phyloP scores from a whole-genome alignment of 768 basidiomycete species.

The Tulasnella calospora region DNA sequence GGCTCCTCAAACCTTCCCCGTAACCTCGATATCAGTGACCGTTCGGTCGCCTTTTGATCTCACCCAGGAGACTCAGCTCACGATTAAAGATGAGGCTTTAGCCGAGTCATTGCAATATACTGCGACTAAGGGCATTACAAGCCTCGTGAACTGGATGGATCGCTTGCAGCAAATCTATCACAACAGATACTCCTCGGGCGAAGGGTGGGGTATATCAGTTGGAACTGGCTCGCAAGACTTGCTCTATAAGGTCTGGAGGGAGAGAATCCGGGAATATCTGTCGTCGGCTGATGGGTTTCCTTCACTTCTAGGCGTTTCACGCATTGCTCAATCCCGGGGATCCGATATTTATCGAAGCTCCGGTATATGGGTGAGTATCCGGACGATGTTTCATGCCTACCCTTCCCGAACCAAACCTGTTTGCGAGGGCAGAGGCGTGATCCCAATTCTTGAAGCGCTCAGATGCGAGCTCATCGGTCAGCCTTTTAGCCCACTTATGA shows the following conservation, averaged over 20 bases:
- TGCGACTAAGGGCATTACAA: slow-evolving; percentile 61
- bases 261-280: background rate
- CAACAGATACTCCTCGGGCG: slow-evolving; percentile 48
- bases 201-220: slow-evolving; percentile 71
- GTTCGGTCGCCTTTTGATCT: slow-evolving; percentile 47
- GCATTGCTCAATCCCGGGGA: slow-evolving; percentile 76
- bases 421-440: slow-evolving; percentile 49
- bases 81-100: slow-evolving; percentile 56
- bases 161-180: slow-evolving; percentile 70
- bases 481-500: slow-evolving; percentile 27
- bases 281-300: background rate
- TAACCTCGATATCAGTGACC: slow-evolving; percentile 69
- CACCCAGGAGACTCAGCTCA: slow-evolving; percentile 46
- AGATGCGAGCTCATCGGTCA: slow-evolving; percentile 57
- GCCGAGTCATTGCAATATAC: slow-evolving; percentile 69
- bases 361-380: slow-evolving; percentile 50
- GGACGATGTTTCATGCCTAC: slow-evolving; percentile 4
- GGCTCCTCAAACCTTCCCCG: slow-evolving; percentile 85
- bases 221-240: slow-evolving; percentile 87
- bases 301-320: slow-evolving; percentile 52
- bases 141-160: slow-evolving; percentile 62
- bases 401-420: background rate
- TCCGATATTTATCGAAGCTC: slow-evolving; percentile 72
- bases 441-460: slow-evolving; percentile 57
- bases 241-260: slow-evolving; percentile 61